These are phyloP conservation scores for Solanum sitiens DNA, from an alignment of 257 asterid species.

Conservation along the genomic window DNA sequence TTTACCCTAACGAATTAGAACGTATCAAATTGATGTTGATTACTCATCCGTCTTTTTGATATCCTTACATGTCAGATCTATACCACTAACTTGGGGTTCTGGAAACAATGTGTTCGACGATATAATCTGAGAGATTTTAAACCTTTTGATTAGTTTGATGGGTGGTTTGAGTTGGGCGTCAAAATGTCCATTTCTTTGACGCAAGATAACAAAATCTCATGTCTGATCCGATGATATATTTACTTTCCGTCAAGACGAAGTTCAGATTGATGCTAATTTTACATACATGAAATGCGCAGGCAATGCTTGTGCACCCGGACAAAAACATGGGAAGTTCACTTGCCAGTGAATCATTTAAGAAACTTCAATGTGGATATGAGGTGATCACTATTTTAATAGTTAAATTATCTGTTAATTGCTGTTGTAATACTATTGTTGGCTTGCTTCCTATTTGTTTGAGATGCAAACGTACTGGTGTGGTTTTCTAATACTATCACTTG, in stretches of 20 bases:
- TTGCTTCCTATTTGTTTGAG: slow-evolving; percentile 4
- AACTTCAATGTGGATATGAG: slow-evolving; percentile 97
- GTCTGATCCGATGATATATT: background rate
- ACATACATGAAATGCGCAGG: slow-evolving; percentile 27
- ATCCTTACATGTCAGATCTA: background rate
- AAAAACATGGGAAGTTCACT: slow-evolving; percentile 89
- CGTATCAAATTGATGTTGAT: background rate
- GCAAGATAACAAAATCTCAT: background rate
- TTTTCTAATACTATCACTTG: slow-evolving; percentile 18
- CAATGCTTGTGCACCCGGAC: slow-evolving; percentile 99
- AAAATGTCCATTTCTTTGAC: background rate
- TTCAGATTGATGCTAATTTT: background rate
- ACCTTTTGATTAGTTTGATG: background rate
- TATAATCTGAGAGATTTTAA: background rate
- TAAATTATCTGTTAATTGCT: background rate
- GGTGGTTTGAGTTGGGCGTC: background rate
- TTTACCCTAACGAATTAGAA: background rate
- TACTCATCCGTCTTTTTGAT: background rate
- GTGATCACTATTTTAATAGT: slow-evolving; percentile 20
- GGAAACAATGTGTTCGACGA: background rate
- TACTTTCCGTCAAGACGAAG: background rate
- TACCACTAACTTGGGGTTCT: background rate
- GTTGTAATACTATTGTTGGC: background rate
- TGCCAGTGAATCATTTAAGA: slow-evolving; percentile 95
- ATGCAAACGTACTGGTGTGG: slow-evolving; percentile 2